Evolutionary conservation across 2,329 filamentous ascomycete genomes (phyloP).

Genomic region (Tolypocladium paradoxum): DNA sequence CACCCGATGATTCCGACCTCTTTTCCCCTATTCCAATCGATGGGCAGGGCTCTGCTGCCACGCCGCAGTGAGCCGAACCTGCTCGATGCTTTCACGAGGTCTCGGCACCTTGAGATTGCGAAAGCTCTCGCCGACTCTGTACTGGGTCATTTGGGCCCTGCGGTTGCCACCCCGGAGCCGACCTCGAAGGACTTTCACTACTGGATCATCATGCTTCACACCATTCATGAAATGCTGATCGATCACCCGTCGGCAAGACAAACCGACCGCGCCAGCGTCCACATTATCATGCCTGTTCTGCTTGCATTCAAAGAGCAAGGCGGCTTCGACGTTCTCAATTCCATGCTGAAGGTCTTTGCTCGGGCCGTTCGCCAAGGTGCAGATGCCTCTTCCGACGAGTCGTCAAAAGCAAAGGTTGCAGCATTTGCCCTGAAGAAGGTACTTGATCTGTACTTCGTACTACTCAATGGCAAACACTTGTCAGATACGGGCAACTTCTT

Average conservation of each 20-base stretch:
- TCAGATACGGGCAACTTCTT: conserved; percentile 59
- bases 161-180: conserved; percentile 30
- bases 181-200: conserved; percentile 62
- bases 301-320: conserved; percentile 75
- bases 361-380: conserved; percentile 16
- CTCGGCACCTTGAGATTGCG: conserved; percentile 44
- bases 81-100: conserved; percentile 48
- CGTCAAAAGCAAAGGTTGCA: conserved; percentile 36
- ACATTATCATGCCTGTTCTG: conserved; percentile 65
- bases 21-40: conserved; percentile 74
- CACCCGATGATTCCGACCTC: conserved; percentile 69
- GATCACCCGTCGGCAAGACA: conserved; percentile 45
- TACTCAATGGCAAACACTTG: conserved; percentile 70
- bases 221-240: conserved; percentile 67
- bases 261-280: conserved; percentile 36
- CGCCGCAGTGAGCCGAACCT: conserved; percentile 45
- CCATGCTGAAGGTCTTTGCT: conserved; percentile 59
- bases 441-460: conserved; percentile 65
- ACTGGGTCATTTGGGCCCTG: conserved; percentile 51
- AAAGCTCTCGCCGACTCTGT: conserved; percentile 61
- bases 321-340: conserved; percentile 64
- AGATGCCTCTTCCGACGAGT: conserved; percentile 34
- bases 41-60: conserved; percentile 72
- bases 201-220: conserved; percentile 70
- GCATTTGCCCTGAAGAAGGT: conserved; percentile 66